Evolutionary conservation across 2,329 filamentous ascomycete species (phyloP).

Genomic region (Phaeophleospora eucalypticola): DNA sequence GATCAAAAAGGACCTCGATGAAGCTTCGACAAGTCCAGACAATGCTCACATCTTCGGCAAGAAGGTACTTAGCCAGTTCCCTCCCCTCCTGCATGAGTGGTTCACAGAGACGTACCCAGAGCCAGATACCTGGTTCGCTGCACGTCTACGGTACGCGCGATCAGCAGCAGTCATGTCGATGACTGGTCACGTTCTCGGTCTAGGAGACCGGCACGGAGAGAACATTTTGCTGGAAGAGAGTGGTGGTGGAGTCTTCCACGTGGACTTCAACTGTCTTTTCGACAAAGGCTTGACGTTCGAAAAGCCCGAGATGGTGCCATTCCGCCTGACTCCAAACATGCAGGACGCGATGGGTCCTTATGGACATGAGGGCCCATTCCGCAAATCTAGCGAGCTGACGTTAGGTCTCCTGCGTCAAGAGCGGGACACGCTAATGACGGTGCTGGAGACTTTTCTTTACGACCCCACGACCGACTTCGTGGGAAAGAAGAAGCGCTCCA

Average conservation of each 20-base stretch:
- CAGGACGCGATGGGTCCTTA: conserved; percentile 94
- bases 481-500: conserved; percentile 59
- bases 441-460: conserved; percentile 93
- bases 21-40: conserved; percentile 58
- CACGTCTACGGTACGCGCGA: conserved; percentile 82
- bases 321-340: conserved; percentile 98
- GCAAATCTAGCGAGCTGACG: conserved; percentile 84
- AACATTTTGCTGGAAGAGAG: conserved; percentile 94
- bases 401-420: conserved; percentile 80
- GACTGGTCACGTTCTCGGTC: conserved; percentile 86
- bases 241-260: conserved; percentile 90
- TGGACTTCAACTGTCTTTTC: conserved; percentile 99
- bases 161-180: conserved; percentile 99
- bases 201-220: conserved; percentile 94
- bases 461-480: conserved; percentile 94
- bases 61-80: conserved; percentile 62
- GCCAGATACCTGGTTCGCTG: conserved; percentile 85
- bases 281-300: conserved; percentile 95
- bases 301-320: conserved; percentile 91
- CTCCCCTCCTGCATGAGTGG: conserved; percentile 84
- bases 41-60: conserved; percentile 71
- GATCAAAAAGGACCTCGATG: conserved; percentile 58
- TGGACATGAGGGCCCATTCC: conserved; percentile 86
- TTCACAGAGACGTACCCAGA: conserved; percentile 94
- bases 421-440: conserved; percentile 94